Percentiles rank a stretch among this genome's conserved stretches.
Evolutionary conservation across 805 yeast genomes (phyloP).

Genomic region (Saturnispora zaruensis): DNA sequence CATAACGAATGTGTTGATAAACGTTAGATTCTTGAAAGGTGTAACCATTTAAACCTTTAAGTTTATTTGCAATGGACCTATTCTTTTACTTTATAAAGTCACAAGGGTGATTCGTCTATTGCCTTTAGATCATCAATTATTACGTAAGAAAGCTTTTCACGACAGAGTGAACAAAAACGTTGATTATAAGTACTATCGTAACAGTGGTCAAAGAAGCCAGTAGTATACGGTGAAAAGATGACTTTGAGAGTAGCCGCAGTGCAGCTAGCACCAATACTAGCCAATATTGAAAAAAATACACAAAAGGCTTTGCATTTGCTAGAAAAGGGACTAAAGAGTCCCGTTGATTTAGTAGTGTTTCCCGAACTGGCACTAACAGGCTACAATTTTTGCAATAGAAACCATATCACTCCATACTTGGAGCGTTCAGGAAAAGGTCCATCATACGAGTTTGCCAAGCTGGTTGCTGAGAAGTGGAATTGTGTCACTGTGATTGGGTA

Average conservation of each 20-base stretch:
- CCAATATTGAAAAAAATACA: slow-evolving; percentile 47
- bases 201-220: too few species aligned
- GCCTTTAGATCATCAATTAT: neutral
- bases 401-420: slow-evolving; percentile 48
- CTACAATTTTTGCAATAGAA: slow-evolving; percentile 49
- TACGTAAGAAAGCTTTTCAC: neutral
- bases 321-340: slow-evolving; percentile 21
- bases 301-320: slow-evolving; percentile 37
- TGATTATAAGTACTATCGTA: neutral
- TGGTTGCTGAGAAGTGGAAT: slow-evolving; percentile 37
- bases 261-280: slow-evolving; percentile 60
- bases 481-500: slow-evolving; percentile 77
- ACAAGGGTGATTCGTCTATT: too few species aligned
- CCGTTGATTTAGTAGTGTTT: slow-evolving; percentile 60
- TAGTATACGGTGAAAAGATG: slow-evolving; percentile 31
- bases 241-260: slow-evolving; percentile 53
- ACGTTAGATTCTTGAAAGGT: too few species aligned
- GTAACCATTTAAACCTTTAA: too few species aligned
- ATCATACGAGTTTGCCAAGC: slow-evolving; percentile 48
- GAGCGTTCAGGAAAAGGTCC: slow-evolving; percentile 35
- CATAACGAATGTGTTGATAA: too few species aligned
- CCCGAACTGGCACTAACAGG: slow-evolving; percentile 87
- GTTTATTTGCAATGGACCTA: too few species aligned
- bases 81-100: too few species aligned
- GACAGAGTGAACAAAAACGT: neutral